Conservation (phyloP, 2,329 filamentous ascomycete species). For the Colletotrichum orbiculare region DNA sequence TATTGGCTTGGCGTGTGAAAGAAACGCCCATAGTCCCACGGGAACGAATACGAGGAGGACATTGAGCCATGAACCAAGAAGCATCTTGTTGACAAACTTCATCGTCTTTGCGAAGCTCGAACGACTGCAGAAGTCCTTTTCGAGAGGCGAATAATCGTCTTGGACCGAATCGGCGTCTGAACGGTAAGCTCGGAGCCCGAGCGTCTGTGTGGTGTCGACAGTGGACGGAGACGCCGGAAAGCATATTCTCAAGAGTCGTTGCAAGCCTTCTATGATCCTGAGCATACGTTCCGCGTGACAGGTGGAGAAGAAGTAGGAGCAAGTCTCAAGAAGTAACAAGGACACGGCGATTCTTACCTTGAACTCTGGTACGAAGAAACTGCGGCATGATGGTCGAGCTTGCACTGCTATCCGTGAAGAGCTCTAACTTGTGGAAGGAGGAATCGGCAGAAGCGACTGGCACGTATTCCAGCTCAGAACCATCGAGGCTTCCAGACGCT, state of each 20-base stretch:
- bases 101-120: neutral
- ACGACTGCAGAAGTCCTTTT: neutral
- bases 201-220: neutral
- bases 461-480: too few relatives aligned
- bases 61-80: constrained; percentile 66
- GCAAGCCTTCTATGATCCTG: neutral
- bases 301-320: too few relatives aligned
- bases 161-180: constrained; percentile 3
- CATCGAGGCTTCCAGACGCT: neutral
- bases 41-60: constrained; percentile 77
- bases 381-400: too few relatives aligned
- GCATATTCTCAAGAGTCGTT: neutral
- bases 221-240: constrained; percentile 16
- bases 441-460: too few relatives aligned
- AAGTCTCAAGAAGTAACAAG: too few relatives aligned
- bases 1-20: constrained; percentile 48
- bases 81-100: constrained; percentile 33
- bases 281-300: neutral
- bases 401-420: too few relatives aligned
- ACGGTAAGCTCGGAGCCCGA: neutral
- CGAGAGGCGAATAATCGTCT: neutral
- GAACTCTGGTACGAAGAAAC: too few relatives aligned
- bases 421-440: too few relatives aligned
- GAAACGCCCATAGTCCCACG: constrained; percentile 69
- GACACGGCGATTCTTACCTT: too few relatives aligned